Evolutionary conservation across 768 basidiomycete genomes (phyloP).

Genomic region (Suillus weaverae): DNA sequence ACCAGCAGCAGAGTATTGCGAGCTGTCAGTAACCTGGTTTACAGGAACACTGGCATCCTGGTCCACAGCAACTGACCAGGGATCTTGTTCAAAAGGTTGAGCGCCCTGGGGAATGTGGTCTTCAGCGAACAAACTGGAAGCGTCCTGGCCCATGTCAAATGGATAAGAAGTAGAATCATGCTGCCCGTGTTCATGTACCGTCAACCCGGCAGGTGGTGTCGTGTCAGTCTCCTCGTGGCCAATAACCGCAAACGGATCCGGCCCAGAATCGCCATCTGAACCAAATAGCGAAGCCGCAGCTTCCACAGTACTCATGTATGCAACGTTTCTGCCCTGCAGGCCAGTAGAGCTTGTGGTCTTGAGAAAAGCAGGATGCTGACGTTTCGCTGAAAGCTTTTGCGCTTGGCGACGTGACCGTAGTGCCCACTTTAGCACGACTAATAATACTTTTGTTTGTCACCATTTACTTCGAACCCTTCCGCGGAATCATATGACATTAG

Average conservation of each 20-base stretch:
- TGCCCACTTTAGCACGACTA: conserved; percentile 10
- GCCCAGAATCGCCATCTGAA: conserved; percentile 51
- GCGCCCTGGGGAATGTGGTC: conserved; percentile 30
- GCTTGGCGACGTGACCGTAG: neutral
- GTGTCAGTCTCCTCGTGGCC: conserved; percentile 40
- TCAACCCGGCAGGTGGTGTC: conserved; percentile 17
- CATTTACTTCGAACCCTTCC: conserved; percentile 19
- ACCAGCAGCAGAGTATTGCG: conserved; percentile 19
- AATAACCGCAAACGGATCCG: conserved; percentile 65
- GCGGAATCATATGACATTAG: neutral
- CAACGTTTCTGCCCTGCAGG: conserved; percentile 29
- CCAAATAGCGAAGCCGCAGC: conserved; percentile 84
- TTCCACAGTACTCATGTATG: conserved; percentile 64
- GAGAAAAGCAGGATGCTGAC: conserved; percentile 14
- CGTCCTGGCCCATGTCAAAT: conserved; percentile 34
- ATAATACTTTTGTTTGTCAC: conserved; percentile 26
- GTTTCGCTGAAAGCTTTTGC: conserved; percentile 12
- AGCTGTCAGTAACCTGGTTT: conserved; percentile 14
- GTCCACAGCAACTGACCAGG: conserved; percentile 27
- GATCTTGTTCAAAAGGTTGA: conserved; percentile 25
- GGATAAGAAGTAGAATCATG: conserved; percentile 25
- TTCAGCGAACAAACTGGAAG: conserved; percentile 40
- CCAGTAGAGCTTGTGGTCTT: conserved; percentile 12
- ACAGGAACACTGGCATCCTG: conserved; percentile 19
- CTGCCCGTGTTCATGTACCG: conserved; percentile 23